Evolutionary conservation across 257 asterid species (phyloP).

Genomic region (Buddleja alternifolia): DNA sequence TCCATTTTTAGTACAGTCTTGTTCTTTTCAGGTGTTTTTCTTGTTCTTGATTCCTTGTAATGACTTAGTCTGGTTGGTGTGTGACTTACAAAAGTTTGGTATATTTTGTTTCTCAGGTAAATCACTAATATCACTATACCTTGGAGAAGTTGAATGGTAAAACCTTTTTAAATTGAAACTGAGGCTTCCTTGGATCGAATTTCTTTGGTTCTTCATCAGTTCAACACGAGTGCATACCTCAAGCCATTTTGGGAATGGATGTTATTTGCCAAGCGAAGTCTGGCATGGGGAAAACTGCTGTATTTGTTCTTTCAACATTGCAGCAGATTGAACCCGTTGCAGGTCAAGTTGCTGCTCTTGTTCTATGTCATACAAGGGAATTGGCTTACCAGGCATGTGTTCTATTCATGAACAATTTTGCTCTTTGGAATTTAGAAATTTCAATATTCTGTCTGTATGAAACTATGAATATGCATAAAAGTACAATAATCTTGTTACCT

Average conservation of each 20-base stretch:
- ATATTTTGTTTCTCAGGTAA: conserved; percentile 66
- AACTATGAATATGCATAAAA: background rate
- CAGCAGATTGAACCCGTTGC: conserved; percentile 90
- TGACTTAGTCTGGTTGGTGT: background rate
- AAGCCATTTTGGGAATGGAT: conserved; percentile 94
- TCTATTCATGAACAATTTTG: background rate
- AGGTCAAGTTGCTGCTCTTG: conserved; percentile 91
- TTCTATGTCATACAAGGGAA: conserved; percentile 87
- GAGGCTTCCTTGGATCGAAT: conserved; percentile 82
- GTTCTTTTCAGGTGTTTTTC: background rate
- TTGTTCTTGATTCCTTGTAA: conserved; percentile 3
- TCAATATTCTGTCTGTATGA: background rate
- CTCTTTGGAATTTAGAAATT: background rate
- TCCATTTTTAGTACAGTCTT: background rate
- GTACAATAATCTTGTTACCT: background rate
- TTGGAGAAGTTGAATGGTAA: conserved; percentile 79
- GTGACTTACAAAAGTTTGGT: conserved; percentile 19
- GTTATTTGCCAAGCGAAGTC: conserved; percentile 95
- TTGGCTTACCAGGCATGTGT: conserved; percentile 83
- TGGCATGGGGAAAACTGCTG: conserved; percentile 98
- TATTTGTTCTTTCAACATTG: conserved; percentile 83
- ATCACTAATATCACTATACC: conserved; percentile 60
- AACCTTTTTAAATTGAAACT: conserved; percentile 71
- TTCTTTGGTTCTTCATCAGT: conserved; percentile 86
- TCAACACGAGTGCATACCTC: conserved; percentile 97